phyloP scores from a whole-genome alignment of 2,329 filamentous ascomycete species.

The Colletotrichum chrysophilum region DNA sequence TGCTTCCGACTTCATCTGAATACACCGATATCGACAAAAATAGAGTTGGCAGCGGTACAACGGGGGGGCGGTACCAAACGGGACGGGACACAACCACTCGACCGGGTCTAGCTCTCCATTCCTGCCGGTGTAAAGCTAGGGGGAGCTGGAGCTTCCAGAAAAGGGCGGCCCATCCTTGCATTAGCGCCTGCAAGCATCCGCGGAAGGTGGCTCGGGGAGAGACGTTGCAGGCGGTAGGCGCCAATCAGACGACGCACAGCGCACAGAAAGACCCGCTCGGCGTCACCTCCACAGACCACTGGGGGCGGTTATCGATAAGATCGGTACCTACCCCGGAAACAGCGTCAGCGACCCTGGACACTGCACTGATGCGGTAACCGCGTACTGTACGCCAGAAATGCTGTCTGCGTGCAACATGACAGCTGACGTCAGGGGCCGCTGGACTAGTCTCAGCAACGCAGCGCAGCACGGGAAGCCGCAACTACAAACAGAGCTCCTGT shows the following conservation, averaged over 20 bases:
- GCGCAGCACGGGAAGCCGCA: neutral
- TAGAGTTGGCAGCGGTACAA: conserved; percentile 7
- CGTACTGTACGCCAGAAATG: neutral
- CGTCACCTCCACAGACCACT: neutral
- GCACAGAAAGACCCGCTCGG: neutral
- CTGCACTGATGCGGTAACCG: conserved; percentile 8
- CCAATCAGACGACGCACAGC: conserved; percentile 3
- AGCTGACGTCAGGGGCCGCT: conserved; percentile 11
- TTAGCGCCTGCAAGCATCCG: conserved; percentile 18
- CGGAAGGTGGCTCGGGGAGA: conserved; percentile 1
- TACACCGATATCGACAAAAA: conserved; percentile 36
- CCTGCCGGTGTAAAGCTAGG: neutral
- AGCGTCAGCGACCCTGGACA: neutral
- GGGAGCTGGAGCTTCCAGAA: conserved; percentile 17
- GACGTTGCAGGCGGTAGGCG: neutral
- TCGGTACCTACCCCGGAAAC: neutral
- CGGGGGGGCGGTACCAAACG: neutral
- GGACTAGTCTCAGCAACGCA: neutral
- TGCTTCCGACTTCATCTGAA: conserved; percentile 14
- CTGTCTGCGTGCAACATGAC: conserved; percentile 6
- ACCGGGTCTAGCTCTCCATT: neutral
- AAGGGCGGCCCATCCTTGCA: conserved; percentile 17
- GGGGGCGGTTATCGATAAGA: conserved; percentile 16
- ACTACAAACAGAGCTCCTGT: conserved; percentile 18
- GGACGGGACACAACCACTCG: conserved; percentile 1